These are phyloP conservation scores for Pachyrhizus erosus DNA, from an alignment of 306 rosid genomes.

Conservation along the genomic window DNA sequence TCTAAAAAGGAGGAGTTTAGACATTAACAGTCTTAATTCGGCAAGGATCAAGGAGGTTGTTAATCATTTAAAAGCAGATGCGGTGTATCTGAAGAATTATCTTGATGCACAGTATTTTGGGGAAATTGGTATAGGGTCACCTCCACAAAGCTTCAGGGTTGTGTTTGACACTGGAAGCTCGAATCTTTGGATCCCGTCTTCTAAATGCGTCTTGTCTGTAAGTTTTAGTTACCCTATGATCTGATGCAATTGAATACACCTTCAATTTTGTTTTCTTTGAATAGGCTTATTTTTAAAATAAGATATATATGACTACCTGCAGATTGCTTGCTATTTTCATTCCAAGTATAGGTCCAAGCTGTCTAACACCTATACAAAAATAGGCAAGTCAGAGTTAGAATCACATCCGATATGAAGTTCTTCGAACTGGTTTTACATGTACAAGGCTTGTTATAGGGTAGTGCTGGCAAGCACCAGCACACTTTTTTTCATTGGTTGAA, in stretches of 20 bases:
- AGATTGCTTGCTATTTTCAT: conserved; percentile 76
- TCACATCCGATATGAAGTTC: background rate
- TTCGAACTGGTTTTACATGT: background rate
- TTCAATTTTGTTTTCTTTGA: background rate
- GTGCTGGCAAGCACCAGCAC: background rate
- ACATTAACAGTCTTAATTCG: conserved; percentile 39
- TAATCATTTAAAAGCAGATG: conserved; percentile 46
- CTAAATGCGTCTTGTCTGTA: conserved; percentile 82
- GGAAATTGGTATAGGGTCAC: conserved; percentile 86
- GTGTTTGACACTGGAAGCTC: conserved; percentile 93
- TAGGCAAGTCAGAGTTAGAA: conserved; percentile 36
- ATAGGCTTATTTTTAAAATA: conserved; percentile 29
- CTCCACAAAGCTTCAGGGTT: conserved; percentile 80
- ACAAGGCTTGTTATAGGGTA: background rate
- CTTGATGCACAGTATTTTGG: conserved; percentile 94
- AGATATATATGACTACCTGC: conserved; percentile 45
- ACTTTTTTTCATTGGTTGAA: background rate
- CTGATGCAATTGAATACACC: conserved; percentile 1
- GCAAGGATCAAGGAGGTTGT: conserved; percentile 43
- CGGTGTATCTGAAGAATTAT: conserved; percentile 78
- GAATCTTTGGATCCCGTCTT: conserved; percentile 87
- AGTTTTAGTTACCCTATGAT: conserved; percentile 37
- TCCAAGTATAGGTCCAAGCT: conserved; percentile 66
- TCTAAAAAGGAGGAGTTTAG: conserved; percentile 44
- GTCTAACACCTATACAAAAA: conserved; percentile 52